Conservation (phyloP, 2,329 filamentous ascomycete species). For the Pseudodiploospora longispora region DNA sequence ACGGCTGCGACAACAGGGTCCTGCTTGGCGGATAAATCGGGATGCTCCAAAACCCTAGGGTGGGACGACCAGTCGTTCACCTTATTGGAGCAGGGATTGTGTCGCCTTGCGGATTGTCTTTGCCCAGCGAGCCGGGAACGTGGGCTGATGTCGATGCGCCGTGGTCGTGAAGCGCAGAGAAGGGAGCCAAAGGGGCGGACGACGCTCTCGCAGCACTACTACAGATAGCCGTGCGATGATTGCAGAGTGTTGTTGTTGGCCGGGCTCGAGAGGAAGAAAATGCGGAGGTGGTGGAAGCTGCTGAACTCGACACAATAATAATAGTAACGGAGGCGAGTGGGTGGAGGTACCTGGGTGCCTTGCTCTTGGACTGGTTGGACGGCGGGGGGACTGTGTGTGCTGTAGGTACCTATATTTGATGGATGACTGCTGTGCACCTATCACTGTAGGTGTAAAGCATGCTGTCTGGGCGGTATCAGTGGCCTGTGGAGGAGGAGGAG, state of each 20-base stretch:
- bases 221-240: too few species aligned
- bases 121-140: too few species aligned
- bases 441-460: not conserved
- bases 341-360: too few species aligned
- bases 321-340: too few species aligned
- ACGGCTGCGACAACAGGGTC: slow-evolving; percentile 3
- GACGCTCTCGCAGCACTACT: not conserved
- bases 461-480: too few species aligned
- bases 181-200: not conserved
- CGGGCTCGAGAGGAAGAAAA: not conserved
- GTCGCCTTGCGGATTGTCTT: too few species aligned
- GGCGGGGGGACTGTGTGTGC: too few species aligned
- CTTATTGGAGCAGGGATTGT: slow-evolving; percentile 1
- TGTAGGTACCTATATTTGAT: too few species aligned
- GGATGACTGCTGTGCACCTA: not conserved
- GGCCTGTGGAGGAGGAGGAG: too few species aligned
- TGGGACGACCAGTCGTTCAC: slow-evolving; percentile 9
- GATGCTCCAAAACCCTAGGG: slow-evolving; percentile 10
- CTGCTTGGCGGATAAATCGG: slow-evolving; percentile 5
- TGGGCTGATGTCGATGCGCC: too few species aligned
- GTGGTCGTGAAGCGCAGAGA: not conserved
- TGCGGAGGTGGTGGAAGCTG: slow-evolving; percentile 6
- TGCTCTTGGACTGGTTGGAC: too few species aligned
- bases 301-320: not conserved
- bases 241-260: not conserved